These are phyloP conservation scores for Phialocephala subalpina DNA, from an alignment of 2,329 filamentous ascomycete genomes.

Conservation along the genomic window DNA sequence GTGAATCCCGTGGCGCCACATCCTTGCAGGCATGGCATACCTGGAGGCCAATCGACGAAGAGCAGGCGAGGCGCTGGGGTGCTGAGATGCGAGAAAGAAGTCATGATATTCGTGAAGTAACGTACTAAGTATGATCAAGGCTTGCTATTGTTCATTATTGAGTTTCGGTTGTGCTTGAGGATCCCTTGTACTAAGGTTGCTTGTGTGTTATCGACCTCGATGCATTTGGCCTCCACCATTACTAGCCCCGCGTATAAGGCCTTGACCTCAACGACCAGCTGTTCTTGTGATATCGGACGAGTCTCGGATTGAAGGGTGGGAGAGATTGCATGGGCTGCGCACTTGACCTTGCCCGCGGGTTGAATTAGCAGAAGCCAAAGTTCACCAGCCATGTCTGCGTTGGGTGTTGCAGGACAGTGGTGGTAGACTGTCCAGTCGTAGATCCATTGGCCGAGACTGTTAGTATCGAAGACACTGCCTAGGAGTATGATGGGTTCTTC, in stretches of 20 bases:
- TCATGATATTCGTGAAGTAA: constrained; percentile 82
- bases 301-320: constrained; percentile 24
- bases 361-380: constrained; percentile 96
- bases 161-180: constrained; percentile 51
- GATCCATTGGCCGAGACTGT: constrained; percentile 98
- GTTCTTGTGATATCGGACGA: constrained; percentile 47
- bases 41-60: constrained; percentile 75
- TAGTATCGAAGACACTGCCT: constrained; percentile 95
- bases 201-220: constrained; percentile 77
- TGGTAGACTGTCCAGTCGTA: constrained; percentile 99
- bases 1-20: constrained; percentile 91
- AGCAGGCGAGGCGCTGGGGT: constrained; percentile 77
- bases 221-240: constrained; percentile 87
- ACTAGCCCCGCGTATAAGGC: constrained; percentile 79
- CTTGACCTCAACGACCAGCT: constrained; percentile 27
- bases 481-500: constrained; percentile 94
- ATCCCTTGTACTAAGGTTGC: constrained; percentile 54
- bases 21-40: constrained; percentile 87
- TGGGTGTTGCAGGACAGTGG: constrained; percentile 81
- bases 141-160: constrained; percentile 79
- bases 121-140: constrained; percentile 82
- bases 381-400: constrained; percentile 91
- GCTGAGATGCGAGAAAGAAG: too few species aligned
- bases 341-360: constrained; percentile 91
- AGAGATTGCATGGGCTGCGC: too few species aligned